phyloP scores from a whole-genome alignment of 2,329 filamentous ascomycete genomes.

The Cadophora gregata region DNA sequence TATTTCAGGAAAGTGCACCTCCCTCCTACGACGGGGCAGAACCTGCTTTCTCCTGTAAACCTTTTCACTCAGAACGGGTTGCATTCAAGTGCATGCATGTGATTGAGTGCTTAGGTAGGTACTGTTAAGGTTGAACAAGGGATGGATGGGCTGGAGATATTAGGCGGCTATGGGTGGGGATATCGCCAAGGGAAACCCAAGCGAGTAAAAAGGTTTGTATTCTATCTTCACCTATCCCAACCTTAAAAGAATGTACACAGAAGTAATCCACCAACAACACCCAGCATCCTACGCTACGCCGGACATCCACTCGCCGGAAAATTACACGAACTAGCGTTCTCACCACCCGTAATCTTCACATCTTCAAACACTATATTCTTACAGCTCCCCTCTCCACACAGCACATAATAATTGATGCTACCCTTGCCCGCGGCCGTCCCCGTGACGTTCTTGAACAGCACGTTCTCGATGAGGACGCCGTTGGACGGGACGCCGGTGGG shows the following conservation, averaged over 20 bases:
- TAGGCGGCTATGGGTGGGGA: no score
- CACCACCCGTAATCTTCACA: constrained; percentile 47
- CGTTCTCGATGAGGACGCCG: constrained; percentile 47
- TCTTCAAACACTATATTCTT: constrained; percentile 46
- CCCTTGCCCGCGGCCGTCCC: constrained; percentile 42
- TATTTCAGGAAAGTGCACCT: no score
- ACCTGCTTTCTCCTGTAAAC: no score
- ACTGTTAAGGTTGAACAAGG: no score
- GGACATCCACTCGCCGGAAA: constrained; percentile 41
- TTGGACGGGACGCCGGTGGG: constrained; percentile 48
- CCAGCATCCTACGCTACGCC: constrained; percentile 14
- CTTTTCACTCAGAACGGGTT: no score
- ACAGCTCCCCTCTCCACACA: constrained; percentile 50
- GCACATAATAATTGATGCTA: constrained; percentile 47
- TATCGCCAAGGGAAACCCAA: no score
- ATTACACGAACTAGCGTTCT: constrained; percentile 39
- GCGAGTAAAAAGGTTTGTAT: not conserved
- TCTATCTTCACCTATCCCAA: not conserved
- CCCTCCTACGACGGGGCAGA: no score
- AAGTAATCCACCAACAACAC: no score
- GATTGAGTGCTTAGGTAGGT: no score
- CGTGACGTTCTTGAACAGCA: constrained; percentile 46
- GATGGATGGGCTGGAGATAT: no score
- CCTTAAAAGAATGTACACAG: not conserved
- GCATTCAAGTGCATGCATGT: no score